Evolutionary conservation across 1,139 yeast species (phyloP).

Genomic region (Hyphopichia fennica): DNA sequence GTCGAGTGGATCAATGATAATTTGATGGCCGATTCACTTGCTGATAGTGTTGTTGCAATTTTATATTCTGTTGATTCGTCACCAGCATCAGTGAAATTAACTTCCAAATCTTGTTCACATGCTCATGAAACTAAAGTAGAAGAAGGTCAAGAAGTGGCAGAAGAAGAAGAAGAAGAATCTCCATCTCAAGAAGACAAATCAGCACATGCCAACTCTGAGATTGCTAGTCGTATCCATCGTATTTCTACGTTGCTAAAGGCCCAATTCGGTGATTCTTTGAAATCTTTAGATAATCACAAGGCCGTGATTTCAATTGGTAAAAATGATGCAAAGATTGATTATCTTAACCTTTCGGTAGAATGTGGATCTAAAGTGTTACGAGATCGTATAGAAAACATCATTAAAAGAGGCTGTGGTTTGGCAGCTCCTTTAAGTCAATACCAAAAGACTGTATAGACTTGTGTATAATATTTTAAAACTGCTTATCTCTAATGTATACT

Average conservation of each 20-base stretch:
- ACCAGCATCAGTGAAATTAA: constrained; percentile 88
- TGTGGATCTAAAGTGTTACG: constrained; percentile 76
- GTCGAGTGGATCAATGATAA: constrained; percentile 93
- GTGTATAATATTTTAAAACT: background rate
- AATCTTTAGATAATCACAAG: constrained; percentile 32
- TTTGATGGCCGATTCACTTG: constrained; percentile 82
- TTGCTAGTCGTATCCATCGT: constrained; percentile 58
- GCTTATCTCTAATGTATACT: background rate
- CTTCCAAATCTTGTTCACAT: constrained; percentile 61
- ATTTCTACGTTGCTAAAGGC: constrained; percentile 67
- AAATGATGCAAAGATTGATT: constrained; percentile 68
- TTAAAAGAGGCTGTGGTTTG: constrained; percentile 73
- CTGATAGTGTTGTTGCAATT: constrained; percentile 91
- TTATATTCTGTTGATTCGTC: constrained; percentile 89
- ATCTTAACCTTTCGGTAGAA: constrained; percentile 62
- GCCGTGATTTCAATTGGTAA: constrained; percentile 72
- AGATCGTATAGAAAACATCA: constrained; percentile 79
- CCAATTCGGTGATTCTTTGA: constrained; percentile 84
- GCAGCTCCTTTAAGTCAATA: constrained; percentile 71
- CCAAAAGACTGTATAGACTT: constrained; percentile 15
- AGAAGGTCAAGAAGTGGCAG: constrained; percentile 10
- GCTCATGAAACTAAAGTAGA: constrained; percentile 21
- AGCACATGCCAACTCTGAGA: constrained; percentile 36
- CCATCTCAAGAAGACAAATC: constrained; percentile 17
- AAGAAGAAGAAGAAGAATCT: constrained; percentile 13